Evolutionary conservation across 768 basidiomycete species (phyloP).

Genomic region (Trametes meyenii): DNA sequence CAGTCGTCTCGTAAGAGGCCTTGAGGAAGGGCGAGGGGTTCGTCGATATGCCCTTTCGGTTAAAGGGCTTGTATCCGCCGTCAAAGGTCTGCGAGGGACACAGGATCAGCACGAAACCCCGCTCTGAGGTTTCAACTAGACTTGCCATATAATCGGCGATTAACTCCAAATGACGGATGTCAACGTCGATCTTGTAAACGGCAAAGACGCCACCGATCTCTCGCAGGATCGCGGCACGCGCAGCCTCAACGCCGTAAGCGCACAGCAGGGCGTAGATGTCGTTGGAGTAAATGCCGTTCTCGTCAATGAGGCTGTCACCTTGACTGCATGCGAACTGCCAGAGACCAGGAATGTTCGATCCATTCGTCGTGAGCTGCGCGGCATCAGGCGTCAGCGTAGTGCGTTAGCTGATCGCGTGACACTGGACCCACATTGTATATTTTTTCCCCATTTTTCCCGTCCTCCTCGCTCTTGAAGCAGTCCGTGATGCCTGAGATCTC

Average conservation of each 20-base stretch:
- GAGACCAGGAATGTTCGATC: constrained; percentile 89
- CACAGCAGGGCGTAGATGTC: constrained; percentile 90
- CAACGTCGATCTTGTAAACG: constrained; percentile 94
- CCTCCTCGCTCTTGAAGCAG: constrained; percentile 76
- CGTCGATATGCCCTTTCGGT: constrained; percentile 90
- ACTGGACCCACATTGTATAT: constrained; percentile 48
- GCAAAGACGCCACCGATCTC: constrained; percentile 93
- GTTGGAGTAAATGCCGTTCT: constrained; percentile 87
- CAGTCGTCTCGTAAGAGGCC: constrained; percentile 97
- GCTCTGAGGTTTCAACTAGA: constrained; percentile 6
- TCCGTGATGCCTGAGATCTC: constrained; percentile 89
- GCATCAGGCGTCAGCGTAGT: not conserved
- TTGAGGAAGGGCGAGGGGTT: constrained; percentile 96
- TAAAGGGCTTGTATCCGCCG: constrained; percentile 97
- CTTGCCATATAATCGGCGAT: constrained; percentile 99
- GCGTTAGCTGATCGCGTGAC: not conserved
- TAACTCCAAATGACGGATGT: constrained; percentile 90
- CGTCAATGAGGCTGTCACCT: constrained; percentile 59
- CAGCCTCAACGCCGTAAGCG: constrained; percentile 97
- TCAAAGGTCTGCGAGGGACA: constrained; percentile 78
- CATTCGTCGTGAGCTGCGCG: constrained; percentile 80
- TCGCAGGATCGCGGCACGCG: constrained; percentile 83
- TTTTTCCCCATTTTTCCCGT: constrained; percentile 52
- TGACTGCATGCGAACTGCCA: constrained; percentile 68
- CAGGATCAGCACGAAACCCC: not conserved